Conservation (phyloP, 805 yeast species). For the Pichia phayaonensis region DNA sequence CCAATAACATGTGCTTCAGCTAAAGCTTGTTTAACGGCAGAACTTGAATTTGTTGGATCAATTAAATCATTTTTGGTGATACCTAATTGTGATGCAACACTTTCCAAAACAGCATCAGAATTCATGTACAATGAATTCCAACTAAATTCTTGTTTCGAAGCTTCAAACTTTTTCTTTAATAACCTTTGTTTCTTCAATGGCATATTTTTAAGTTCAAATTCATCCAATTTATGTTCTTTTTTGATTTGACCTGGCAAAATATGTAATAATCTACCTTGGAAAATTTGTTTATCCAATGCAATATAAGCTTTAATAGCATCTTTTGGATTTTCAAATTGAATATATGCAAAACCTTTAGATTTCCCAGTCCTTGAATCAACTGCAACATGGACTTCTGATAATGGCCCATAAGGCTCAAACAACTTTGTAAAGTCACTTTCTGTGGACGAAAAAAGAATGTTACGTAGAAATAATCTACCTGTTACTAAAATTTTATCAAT, state of each 20-base stretch:
- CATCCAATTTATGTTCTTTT: slow-evolving; percentile 78
- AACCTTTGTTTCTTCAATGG: slow-evolving; percentile 90
- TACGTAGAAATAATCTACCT: slow-evolving; percentile 82
- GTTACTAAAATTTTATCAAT: slow-evolving; percentile 52
- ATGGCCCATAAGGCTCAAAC: slow-evolving; percentile 59
- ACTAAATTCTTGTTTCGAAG: slow-evolving; percentile 78
- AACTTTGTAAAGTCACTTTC: slow-evolving; percentile 69
- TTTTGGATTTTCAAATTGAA: slow-evolving; percentile 57
- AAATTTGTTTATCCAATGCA: slow-evolving; percentile 75
- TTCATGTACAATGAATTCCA: slow-evolving; percentile 95
- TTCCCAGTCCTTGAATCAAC: slow-evolving; percentile 82
- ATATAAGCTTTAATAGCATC: slow-evolving; percentile 74
- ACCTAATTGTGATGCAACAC: slow-evolving; percentile 82
- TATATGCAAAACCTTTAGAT: slow-evolving; percentile 89
- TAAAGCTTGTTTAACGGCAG: slow-evolving; percentile 93
- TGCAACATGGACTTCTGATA: slow-evolving; percentile 90
- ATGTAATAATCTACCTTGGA: slow-evolving; percentile 90
- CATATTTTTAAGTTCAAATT: slow-evolving; percentile 81
- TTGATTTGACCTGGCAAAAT: slow-evolving; percentile 79
- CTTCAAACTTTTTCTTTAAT: slow-evolving; percentile 73
- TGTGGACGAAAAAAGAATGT: slow-evolving; percentile 68
- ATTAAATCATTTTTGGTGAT: slow-evolving; percentile 73
- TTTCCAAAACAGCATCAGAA: slow-evolving; percentile 83
- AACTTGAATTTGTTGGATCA: slow-evolving; percentile 77
- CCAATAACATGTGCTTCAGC: slow-evolving; percentile 96